Conservation (phyloP, 2,329 filamentous ascomycete genomes). For the Chaetomium sp. region DNA sequence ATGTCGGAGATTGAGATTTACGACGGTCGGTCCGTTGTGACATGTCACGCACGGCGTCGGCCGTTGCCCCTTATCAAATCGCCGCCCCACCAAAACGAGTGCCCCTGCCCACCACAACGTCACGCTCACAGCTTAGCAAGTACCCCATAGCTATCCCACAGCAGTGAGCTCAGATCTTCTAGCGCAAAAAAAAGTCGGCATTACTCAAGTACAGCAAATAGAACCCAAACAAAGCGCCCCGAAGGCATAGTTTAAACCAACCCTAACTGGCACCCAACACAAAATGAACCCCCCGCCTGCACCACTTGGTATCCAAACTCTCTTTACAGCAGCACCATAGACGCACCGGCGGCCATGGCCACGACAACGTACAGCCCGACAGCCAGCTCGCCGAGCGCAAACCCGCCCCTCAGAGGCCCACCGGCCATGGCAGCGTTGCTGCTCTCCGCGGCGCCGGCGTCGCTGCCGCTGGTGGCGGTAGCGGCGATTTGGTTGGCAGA, state of each 20-base stretch:
- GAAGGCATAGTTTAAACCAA: neutral
- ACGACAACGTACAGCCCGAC: conserved; percentile 55
- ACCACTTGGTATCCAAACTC: neutral
- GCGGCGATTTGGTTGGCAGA: conserved; percentile 52
- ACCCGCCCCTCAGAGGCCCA: conserved; percentile 43
- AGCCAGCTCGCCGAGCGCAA: conserved; percentile 52
- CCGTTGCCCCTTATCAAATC: too few relatives aligned
- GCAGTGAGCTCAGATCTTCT: neutral
- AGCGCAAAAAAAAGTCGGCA: conserved; percentile 9
- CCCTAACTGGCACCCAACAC: neutral
- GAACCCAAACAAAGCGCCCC: conserved; percentile 1
- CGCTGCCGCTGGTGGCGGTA: conserved; percentile 46
- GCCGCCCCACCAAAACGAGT: too few relatives aligned
- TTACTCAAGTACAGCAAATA: conserved; percentile 16
- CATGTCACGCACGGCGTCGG: too few relatives aligned
- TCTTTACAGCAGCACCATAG: conserved; percentile 57
- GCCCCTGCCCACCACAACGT: too few relatives aligned
- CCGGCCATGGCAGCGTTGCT: conserved; percentile 44
- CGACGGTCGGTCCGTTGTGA: too few relatives aligned
- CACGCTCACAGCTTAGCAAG: too few relatives aligned
- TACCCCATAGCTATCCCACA: neutral
- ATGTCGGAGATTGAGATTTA: too few relatives aligned
- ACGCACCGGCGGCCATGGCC: conserved; percentile 55
- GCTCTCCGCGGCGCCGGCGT: conserved; percentile 38
- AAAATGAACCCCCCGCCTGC: neutral